phyloP scores from a whole-genome alignment of 1,284 basidiomycete genomes.

The Stygiomarasmius scandens region DNA sequence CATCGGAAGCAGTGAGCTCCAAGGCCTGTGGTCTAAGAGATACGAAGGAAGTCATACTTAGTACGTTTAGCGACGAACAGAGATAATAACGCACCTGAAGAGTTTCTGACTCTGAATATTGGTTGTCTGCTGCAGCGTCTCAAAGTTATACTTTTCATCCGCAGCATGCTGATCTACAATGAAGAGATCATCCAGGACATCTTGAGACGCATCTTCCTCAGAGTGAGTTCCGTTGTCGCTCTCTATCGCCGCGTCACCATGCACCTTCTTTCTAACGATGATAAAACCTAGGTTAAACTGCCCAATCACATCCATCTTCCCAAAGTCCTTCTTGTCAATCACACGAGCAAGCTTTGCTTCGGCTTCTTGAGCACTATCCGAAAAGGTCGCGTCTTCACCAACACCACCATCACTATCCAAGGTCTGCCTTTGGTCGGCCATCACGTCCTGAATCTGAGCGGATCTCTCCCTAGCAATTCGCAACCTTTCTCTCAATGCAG shows the following conservation, averaged over 20 bases:
- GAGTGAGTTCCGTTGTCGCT: constrained; percentile 14
- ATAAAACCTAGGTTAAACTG: constrained; percentile 99
- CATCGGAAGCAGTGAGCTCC: constrained; percentile 89
- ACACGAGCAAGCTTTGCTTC: constrained; percentile 76
- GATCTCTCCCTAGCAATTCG: background rate
- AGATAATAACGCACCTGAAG: constrained; percentile 62
- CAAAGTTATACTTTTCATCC: constrained; percentile 99
- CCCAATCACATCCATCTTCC: constrained; percentile 82
- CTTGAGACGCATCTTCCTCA: constrained; percentile 10
- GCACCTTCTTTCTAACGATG: constrained; percentile 68
- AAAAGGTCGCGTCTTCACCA: constrained; percentile 44
- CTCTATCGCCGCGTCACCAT: background rate
- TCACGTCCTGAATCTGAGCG: background rate
- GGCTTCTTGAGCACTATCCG: constrained; percentile 45
- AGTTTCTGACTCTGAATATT: constrained; percentile 87
- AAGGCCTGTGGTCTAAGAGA: constrained; percentile 73
- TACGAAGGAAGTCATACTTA: background rate
- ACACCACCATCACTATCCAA: constrained; percentile 48
- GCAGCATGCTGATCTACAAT: constrained; percentile 90
- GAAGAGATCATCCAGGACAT: constrained; percentile 81
- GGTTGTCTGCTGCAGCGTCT: constrained; percentile 87
- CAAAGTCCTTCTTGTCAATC: constrained; percentile 90
- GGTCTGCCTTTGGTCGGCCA: constrained; percentile 7
- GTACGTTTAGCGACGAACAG: constrained; percentile 1
- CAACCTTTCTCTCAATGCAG: constrained; percentile 15